Evolutionary conservation across 2,329 filamentous ascomycete genomes (phyloP).

Genomic region (Furcasterigmium sp.): DNA sequence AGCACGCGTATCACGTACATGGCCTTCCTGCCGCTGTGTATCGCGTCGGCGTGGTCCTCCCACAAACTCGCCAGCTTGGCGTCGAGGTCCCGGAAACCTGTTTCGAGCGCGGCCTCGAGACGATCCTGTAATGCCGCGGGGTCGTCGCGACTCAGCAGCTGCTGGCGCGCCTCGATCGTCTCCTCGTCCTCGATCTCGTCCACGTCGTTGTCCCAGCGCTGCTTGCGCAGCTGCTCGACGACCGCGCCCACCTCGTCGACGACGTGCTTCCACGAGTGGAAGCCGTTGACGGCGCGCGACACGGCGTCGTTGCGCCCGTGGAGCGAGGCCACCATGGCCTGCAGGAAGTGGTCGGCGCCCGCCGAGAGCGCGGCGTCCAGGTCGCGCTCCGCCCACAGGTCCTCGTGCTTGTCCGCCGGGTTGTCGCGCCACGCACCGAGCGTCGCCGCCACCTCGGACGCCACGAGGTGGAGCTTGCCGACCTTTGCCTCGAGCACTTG

Average conservation of each 20-base stretch:
- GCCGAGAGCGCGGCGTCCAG: constrained; percentile 60
- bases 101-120: constrained; percentile 49
- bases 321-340: constrained; percentile 61
- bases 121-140: constrained; percentile 56
- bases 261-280: constrained; percentile 68
- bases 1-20: constrained; percentile 69
- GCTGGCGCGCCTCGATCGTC: constrained; percentile 60
- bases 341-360: constrained; percentile 64
- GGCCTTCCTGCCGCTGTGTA: constrained; percentile 46
- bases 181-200: constrained; percentile 72
- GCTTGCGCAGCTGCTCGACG: constrained; percentile 59
- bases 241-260: constrained; percentile 62
- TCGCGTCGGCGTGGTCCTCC: constrained; percentile 34
- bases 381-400: constrained; percentile 64
- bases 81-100: constrained; percentile 55
- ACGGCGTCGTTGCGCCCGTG: constrained; percentile 69
- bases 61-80: constrained; percentile 48
- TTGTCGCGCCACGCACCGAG: constrained; percentile 56
- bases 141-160: constrained; percentile 67
- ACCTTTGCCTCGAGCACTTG: constrained; percentile 59
- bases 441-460: constrained; percentile 56
- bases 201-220: constrained; percentile 71
- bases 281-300: constrained; percentile 54
- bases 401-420: constrained; percentile 41
- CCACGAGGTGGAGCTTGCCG: constrained; percentile 58